phyloP scores from a whole-genome alignment of 192 early-diverging fungal species.

The Coemansia sp. region DNA sequence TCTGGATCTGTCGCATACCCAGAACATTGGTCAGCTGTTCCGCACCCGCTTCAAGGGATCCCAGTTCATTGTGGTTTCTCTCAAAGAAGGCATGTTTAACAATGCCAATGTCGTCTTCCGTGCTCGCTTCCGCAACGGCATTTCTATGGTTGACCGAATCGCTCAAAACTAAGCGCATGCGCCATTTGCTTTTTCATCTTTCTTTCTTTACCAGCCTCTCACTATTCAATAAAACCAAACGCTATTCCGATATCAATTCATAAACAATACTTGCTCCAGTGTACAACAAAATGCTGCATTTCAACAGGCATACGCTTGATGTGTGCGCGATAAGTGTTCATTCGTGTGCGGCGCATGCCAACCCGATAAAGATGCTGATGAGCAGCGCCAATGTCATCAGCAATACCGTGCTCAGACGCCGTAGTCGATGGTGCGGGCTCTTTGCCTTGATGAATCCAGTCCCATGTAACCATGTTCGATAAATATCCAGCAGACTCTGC shows the following conservation, averaged over 20 bases:
- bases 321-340: conserved; percentile 43
- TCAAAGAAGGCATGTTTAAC: conserved; percentile 99
- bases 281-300: conserved; percentile 25
- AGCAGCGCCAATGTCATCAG: not conserved
- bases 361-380: conserved; percentile 27
- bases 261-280: conserved; percentile 10
- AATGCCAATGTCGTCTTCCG: conserved; percentile 97
- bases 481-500: conserved; percentile 28
- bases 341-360: conserved; percentile 35
- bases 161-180: conserved; percentile 38
- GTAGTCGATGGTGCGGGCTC: not conserved
- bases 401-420: not conserved
- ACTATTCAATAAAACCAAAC: too few species aligned
- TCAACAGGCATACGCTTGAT: conserved; percentile 27
- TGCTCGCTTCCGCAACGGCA: conserved; percentile 92
- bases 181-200: not conserved
- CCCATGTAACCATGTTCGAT: conserved; percentile 38
- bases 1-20: conserved; percentile 95
- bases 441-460: conserved; percentile 42
- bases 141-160: conserved; percentile 82
- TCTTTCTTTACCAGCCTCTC: too few species aligned
- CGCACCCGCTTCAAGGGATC: conserved; percentile 91
- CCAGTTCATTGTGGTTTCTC: conserved; percentile 97
- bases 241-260: conserved; percentile 6
- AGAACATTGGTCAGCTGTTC: conserved; percentile 96